These are phyloP conservation scores for Trametes sp. DNA, from an alignment of 1,284 basidiomycete species.

Conservation along the genomic window DNA sequence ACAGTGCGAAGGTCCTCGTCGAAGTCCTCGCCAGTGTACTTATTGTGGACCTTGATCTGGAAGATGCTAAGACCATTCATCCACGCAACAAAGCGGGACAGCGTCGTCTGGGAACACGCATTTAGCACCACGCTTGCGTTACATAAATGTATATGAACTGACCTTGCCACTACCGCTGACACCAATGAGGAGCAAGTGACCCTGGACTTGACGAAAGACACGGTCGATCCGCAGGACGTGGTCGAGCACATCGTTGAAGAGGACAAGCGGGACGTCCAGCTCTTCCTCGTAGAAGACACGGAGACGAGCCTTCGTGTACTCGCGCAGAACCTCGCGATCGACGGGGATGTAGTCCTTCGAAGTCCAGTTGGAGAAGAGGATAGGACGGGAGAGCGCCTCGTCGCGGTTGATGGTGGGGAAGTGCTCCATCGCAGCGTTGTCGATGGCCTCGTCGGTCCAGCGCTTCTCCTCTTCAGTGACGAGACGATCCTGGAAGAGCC, in stretches of 20 bases:
- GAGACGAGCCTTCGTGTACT: constrained; percentile 96
- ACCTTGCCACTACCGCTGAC: constrained; percentile 99
- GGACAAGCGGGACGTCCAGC: constrained; percentile 96
- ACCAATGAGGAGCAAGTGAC: constrained; percentile 95
- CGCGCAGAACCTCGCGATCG: constrained; percentile 90
- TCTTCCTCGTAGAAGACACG: constrained; percentile 98
- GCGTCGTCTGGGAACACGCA: constrained; percentile 86
- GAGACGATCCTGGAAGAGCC: constrained; percentile 97
- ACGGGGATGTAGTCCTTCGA: constrained; percentile 98
- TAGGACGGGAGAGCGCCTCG: constrained; percentile 88
- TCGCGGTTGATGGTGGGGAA: constrained; percentile 93
- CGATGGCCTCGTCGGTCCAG: constrained; percentile 96
- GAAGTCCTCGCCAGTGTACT: constrained; percentile 98
- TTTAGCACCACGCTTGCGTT: constrained; percentile 3
- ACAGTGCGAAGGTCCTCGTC: constrained; percentile 97
- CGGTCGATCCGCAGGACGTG: constrained; percentile 98
- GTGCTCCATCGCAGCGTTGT: constrained; percentile 83
- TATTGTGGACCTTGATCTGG: constrained; percentile 99
- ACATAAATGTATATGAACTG: constrained; percentile 31
- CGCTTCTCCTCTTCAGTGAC: constrained; percentile 90
- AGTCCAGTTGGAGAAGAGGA: constrained; percentile 99
- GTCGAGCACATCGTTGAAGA: constrained; percentile 98
- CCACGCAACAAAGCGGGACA: constrained; percentile 99
- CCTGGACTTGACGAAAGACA: constrained; percentile 98
- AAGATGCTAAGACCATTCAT: constrained; percentile 99